Evolutionary conservation across 768 basidiomycete genomes (phyloP).

Genomic region (Xerocomellus intermedius): DNA sequence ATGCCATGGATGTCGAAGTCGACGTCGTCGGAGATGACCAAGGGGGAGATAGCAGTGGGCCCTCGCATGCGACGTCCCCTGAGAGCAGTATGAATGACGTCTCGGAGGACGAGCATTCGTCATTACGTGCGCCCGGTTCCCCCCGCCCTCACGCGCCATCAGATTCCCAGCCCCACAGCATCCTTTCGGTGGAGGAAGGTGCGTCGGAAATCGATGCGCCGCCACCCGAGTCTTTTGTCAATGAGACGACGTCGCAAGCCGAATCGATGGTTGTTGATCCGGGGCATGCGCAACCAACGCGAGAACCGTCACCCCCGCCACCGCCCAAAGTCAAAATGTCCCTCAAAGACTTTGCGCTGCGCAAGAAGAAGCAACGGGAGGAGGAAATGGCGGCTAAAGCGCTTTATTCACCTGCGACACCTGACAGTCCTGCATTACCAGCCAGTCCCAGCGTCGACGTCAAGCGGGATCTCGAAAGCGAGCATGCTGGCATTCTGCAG

Average conservation of each 20-base stretch:
- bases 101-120: not conserved
- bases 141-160: not conserved
- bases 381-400: constrained; percentile 39
- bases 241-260: constrained; percentile 2
- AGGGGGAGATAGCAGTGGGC: not conserved
- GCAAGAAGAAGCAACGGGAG: constrained; percentile 54
- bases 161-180: not conserved
- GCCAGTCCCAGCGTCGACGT: constrained; percentile 22
- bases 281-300: constrained; percentile 6
- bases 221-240: not conserved
- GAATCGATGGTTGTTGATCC: constrained; percentile 10
- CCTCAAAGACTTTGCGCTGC: constrained; percentile 53
- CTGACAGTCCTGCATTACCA: constrained; percentile 10
- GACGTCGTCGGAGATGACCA: constrained; percentile 6
- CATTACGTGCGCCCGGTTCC: not conserved
- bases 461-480: constrained; percentile 16
- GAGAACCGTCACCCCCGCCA: constrained; percentile 31
- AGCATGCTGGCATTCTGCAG: not conserved
- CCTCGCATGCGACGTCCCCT: not conserved
- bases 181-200: not conserved
- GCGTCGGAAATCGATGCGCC: not conserved
- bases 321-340: constrained; percentile 56
- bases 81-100: not conserved
- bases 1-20: constrained; percentile 25
- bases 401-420: constrained; percentile 20